Evolutionary conservation across 2,329 filamentous ascomycete genomes (phyloP).

Genomic region (Escovopsis sp.): DNA sequence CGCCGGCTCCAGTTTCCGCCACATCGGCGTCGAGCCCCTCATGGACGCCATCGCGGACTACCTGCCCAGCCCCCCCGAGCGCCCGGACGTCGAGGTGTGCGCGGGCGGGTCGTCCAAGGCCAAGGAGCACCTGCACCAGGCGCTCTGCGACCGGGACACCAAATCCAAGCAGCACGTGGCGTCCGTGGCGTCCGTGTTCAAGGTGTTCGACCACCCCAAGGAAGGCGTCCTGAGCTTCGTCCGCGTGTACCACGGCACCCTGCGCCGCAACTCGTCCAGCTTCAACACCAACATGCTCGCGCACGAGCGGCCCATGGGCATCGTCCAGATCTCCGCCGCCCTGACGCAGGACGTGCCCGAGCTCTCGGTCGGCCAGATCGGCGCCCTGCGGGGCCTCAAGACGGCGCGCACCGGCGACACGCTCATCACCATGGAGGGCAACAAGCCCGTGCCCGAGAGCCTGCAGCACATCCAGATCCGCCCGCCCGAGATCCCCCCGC

Average conservation of each 20-base stretch:
- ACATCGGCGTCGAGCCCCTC: constrained; percentile 84
- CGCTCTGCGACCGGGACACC: constrained; percentile 25
- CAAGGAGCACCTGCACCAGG: constrained; percentile 17
- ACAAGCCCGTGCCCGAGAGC: constrained; percentile 47
- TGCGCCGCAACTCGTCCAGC: constrained; percentile 57
- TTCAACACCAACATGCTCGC: constrained; percentile 77
- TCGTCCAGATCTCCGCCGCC: constrained; percentile 80
- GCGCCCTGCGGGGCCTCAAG: constrained; percentile 81
- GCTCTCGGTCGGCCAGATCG: constrained; percentile 78
- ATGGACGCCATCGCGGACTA: constrained; percentile 81
- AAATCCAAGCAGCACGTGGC: constrained; percentile 22
- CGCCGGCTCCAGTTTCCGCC: constrained; percentile 81
- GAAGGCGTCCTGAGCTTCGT: constrained; percentile 84
- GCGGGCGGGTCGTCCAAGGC: constrained; percentile 44
- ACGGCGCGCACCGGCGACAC: constrained; percentile 90
- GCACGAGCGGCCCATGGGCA: constrained; percentile 64
- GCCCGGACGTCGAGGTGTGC: constrained; percentile 64
- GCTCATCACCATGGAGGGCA: constrained; percentile 54
- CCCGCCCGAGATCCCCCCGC: constrained; percentile 77
- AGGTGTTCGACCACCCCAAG: constrained; percentile 78
- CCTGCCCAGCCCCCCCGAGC: constrained; percentile 66
- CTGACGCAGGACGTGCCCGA: constrained; percentile 72
- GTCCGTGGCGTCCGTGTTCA: constrained; percentile 63
- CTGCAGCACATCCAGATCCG: constrained; percentile 67
- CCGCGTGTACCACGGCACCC: constrained; percentile 72